phyloP scores from a whole-genome alignment of 495 filamentous ascomycete genomes.

The Endocarpon pusillum region DNA sequence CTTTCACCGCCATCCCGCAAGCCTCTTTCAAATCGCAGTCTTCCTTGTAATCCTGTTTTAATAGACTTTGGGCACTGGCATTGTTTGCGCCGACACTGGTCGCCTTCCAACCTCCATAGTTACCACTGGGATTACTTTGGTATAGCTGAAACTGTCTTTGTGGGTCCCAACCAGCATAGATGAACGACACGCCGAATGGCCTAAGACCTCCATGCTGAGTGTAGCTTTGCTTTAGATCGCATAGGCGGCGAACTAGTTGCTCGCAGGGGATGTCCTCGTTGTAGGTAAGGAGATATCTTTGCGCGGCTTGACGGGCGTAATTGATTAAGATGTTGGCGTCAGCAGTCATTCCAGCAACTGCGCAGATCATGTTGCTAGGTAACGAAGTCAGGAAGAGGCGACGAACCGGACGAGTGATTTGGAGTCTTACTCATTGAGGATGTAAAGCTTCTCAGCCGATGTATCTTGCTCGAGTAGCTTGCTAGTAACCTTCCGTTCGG shows the following conservation, averaged over 20 bases:
- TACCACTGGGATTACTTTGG: slow-evolving; percentile 98
- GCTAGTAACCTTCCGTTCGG: slow-evolving; percentile 98
- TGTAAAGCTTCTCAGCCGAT: slow-evolving; percentile 98
- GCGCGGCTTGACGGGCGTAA: slow-evolving; percentile 90
- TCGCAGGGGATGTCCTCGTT: slow-evolving; percentile 99
- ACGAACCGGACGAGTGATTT: background rate
- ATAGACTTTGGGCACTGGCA: slow-evolving; percentile 85
- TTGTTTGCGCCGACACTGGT: slow-evolving; percentile 97
- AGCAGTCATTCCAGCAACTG: slow-evolving; percentile 96
- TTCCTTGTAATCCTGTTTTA: slow-evolving; percentile 99
- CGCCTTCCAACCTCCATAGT: slow-evolving; percentile 98
- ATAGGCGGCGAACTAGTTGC: slow-evolving; percentile 89
- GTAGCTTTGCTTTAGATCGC: slow-evolving; percentile 98
- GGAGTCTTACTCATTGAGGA: slow-evolving; percentile 74
- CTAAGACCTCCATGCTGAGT: slow-evolving; percentile 96
- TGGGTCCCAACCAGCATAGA: slow-evolving; percentile 94
- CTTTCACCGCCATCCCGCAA: slow-evolving; percentile 94
- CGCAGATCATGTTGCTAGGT: slow-evolving; percentile 96
- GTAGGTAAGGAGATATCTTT: slow-evolving; percentile 95
- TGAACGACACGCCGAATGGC: slow-evolving; percentile 97
- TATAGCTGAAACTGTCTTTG: slow-evolving; percentile 96
- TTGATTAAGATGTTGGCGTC: slow-evolving; percentile 99
- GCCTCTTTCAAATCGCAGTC: slow-evolving; percentile 91
- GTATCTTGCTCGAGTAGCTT: slow-evolving; percentile 99
- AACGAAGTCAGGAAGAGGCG: slow-evolving; percentile 13